Evolutionary conservation across 352 stramenopile species (phyloP), one percentile per base, ranked within the genome.

Genomic region (Phytophthora melonis): DNA sequence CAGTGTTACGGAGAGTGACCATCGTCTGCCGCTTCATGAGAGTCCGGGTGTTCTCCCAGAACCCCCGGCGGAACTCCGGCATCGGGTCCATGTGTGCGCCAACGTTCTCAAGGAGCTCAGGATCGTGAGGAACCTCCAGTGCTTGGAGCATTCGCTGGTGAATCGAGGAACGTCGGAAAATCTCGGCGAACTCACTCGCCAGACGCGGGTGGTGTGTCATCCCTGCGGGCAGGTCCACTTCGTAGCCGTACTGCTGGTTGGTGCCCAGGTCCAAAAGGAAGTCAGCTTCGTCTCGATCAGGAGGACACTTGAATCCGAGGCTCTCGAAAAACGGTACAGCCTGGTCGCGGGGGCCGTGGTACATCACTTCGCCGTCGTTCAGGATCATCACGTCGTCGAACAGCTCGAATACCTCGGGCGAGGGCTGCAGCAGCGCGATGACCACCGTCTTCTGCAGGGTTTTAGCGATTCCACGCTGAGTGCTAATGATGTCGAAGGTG

Each of bases 401-500:
- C n/a, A 88, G 74, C 41, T 70, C 77, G 45, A 83, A 83, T 6
- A 88, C 77, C 57, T 88, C 78, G 7, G 81, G 80, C 25, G 47
- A 30, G 10, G 50, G 50, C 50, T 57, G 50, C 23, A 57, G 50
- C 23, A 97, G 69, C 3, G 89, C 87, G 16, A 95, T 77, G 16
- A 91, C 78, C 4, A 75, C 52, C 1, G 80, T 88, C 49, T 77
- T 77, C n/a, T 59, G 70, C 4, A 77, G 45, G 0, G 50, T 73
- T 13, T 73, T 77, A 3, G 70, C 70, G 47, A 77, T 77, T 5
- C 66, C 55, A 1, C 74, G 74, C 59, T 81, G 74, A 4, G 70
- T 81, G 27, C 32, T 78, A 41, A 83, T 65, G 74, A 93, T 89
- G 61, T 93, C 82, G 6, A 97, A 86, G 21, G 80, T 78, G 1